Conservation (phyloP, 495 filamentous ascomycete genomes). For the Monascus purpureus region DNA sequence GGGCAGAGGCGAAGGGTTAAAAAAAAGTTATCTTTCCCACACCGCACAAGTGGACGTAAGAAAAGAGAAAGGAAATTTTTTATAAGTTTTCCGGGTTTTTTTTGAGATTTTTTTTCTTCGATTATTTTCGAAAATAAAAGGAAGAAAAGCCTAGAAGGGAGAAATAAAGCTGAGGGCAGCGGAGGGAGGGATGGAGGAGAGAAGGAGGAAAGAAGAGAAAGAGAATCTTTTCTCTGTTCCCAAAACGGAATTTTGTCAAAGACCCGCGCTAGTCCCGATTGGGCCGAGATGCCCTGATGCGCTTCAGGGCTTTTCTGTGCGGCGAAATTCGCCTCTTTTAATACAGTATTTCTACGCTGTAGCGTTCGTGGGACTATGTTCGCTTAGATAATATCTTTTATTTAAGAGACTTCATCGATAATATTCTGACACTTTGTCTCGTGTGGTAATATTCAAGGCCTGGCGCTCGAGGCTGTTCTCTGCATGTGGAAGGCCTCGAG, state of each 20-base stretch:
- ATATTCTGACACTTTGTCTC: too few relatives aligned
- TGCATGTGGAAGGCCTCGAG: too few relatives aligned
- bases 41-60: too few relatives aligned
- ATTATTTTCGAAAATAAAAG: constrained; percentile 26
- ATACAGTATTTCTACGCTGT: too few relatives aligned
- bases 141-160: constrained; percentile 23
- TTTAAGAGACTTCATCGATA: too few relatives aligned
- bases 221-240: constrained; percentile 8
- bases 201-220: constrained; percentile 30
- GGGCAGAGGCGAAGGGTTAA: constrained; percentile 15
- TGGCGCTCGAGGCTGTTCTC: too few relatives aligned
- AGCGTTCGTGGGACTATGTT: too few relatives aligned
- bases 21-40: too few relatives aligned
- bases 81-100: constrained; percentile 27
- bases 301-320: background rate
- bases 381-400: too few relatives aligned
- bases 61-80: constrained; percentile 12
- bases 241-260: constrained; percentile 14
- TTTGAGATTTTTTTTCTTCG: constrained; percentile 34
- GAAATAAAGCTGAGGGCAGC: constrained; percentile 19
- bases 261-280: constrained; percentile 2
- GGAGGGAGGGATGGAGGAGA: constrained; percentile 16
- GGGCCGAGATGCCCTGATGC: background rate
- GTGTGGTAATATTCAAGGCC: too few relatives aligned
- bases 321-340: too few relatives aligned